These are phyloP conservation scores for Fraxinus cuspidata DNA, from an alignment of 257 asterid species.

Conservation along the genomic window DNA sequence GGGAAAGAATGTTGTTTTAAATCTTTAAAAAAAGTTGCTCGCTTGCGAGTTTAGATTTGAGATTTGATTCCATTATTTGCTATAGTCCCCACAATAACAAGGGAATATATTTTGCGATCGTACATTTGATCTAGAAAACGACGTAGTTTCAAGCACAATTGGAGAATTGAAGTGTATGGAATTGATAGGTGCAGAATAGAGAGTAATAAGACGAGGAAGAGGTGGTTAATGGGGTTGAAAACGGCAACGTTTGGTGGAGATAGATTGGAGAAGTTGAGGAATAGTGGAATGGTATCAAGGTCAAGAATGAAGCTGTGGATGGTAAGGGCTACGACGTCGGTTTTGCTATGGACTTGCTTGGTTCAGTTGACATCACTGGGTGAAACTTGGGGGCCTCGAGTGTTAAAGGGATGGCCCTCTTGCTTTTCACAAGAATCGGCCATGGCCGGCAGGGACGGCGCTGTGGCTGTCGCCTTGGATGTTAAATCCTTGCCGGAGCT, in stretches of 20 bases:
- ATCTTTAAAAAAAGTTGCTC: slow-evolving; percentile 24
- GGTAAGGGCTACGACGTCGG: slow-evolving; percentile 74
- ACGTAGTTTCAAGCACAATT: slow-evolving; percentile 23
- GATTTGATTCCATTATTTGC: slow-evolving; percentile 2
- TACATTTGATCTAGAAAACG: slow-evolving; percentile 11
- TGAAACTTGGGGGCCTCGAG: slow-evolving; percentile 86
- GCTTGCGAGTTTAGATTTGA: slow-evolving; percentile 29
- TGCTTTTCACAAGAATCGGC: slow-evolving; percentile 76
- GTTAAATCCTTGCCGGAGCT: slow-evolving; percentile 54
- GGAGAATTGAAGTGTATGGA: slow-evolving; percentile 30
- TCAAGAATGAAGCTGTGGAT: slow-evolving; percentile 94
- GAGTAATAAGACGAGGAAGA: slow-evolving; percentile 40
- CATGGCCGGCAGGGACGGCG: slow-evolving; percentile 14
- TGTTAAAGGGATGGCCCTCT: slow-evolving; percentile 91
- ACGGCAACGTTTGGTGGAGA: slow-evolving; percentile 56
- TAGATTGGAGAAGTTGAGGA: slow-evolving; percentile 71
- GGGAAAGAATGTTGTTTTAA: slow-evolving; percentile 17
- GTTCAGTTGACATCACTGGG: slow-evolving; percentile 90
- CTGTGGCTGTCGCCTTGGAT: slow-evolving; percentile 45
- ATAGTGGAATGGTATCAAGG: slow-evolving; percentile 65
- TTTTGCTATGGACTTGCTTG: slow-evolving; percentile 86
- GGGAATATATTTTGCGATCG: slow-evolving; percentile 27
- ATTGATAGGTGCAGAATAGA: slow-evolving; percentile 60
- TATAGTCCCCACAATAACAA: background rate
- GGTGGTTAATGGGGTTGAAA: slow-evolving; percentile 74